Percentiles rank a stretch among this genome's conserved stretches.
Conservation (phyloP, 352 stramenopile genomes). For the Elongisporangium undulatum region DNA sequence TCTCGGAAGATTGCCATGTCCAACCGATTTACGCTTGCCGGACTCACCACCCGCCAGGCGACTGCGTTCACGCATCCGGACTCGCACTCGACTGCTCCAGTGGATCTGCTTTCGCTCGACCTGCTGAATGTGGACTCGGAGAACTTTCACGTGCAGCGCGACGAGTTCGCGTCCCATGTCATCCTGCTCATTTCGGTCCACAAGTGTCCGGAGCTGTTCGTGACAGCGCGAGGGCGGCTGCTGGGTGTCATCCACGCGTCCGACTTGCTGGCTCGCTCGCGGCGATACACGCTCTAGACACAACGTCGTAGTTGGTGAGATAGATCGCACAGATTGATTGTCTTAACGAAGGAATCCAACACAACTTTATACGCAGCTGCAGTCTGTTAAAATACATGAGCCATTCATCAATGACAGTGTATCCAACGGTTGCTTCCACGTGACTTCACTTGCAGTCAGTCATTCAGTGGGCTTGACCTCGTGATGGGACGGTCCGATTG, state of each 20-base stretch:
- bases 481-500: neutral
- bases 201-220: conserved; percentile 69
- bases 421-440: too few relatives aligned
- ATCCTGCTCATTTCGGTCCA: conserved; percentile 79
- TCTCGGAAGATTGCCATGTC: conserved; percentile 7
- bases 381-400: too few relatives aligned
- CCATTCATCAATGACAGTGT: too few relatives aligned
- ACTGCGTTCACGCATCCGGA: conserved; percentile 26
- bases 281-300: conserved; percentile 46
- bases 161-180: conserved; percentile 64
- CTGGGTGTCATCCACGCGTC: conserved; percentile 67
- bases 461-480: too few relatives aligned
- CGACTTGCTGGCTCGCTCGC: conserved; percentile 57
- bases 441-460: too few relatives aligned
- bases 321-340: neutral
- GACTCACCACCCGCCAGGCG: conserved; percentile 14
- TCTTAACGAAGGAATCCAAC: too few relatives aligned
- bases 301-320: neutral
- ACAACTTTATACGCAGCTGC: too few relatives aligned
- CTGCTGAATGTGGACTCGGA: conserved; percentile 58
- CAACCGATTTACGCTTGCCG: conserved; percentile 18
- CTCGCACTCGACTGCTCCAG: conserved; percentile 17
- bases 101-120: conserved; percentile 60
- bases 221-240: conserved; percentile 66
- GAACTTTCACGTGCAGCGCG: conserved; percentile 65